Conservation (phyloP, 805 yeast species). For the Candida caryicola region DNA sequence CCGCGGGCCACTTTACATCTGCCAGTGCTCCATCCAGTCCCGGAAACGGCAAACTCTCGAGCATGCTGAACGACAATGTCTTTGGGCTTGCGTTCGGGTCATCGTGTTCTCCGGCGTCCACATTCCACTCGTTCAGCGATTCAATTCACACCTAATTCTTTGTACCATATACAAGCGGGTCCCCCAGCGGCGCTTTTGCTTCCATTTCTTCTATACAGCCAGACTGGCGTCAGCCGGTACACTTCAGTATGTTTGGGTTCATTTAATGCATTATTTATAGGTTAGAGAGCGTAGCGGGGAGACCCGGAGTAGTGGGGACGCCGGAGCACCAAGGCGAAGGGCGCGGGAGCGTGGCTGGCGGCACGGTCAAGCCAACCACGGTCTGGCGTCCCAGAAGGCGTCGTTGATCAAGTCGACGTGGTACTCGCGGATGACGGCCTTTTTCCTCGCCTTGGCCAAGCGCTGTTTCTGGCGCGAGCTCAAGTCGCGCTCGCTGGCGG, state of each 20-base stretch:
- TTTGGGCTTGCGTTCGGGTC: constrained; percentile 9
- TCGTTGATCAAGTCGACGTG: constrained; percentile 62
- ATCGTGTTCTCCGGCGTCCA: constrained; percentile 27
- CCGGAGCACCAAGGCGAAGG: too few species aligned
- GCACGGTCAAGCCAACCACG: constrained; percentile 24
- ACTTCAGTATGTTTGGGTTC: neutral
- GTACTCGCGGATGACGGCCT: constrained; percentile 41
- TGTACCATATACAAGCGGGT: neutral
- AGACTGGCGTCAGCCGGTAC: neutral
- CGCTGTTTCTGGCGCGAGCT: constrained; percentile 50
- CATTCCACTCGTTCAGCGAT: constrained; percentile 34
- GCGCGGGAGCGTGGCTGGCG: too few species aligned
- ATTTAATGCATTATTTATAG: neutral
- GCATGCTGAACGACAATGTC: constrained; percentile 4
- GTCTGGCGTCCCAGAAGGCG: constrained; percentile 54
- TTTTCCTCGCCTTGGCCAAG: constrained; percentile 45
- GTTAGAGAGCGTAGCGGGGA: neutral
- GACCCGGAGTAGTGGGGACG: too few species aligned
- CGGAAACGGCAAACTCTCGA: neutral
- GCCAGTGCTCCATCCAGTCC: constrained; percentile 6
- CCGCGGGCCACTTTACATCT: neutral
- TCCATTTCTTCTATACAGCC: too few species aligned
- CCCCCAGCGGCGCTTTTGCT: neutral
- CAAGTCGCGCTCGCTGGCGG: constrained; percentile 13
- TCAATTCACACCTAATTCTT: constrained; percentile 25